Conservation (phyloP, 106 monocot species). For the Dioscorea dumetorum region DNA sequence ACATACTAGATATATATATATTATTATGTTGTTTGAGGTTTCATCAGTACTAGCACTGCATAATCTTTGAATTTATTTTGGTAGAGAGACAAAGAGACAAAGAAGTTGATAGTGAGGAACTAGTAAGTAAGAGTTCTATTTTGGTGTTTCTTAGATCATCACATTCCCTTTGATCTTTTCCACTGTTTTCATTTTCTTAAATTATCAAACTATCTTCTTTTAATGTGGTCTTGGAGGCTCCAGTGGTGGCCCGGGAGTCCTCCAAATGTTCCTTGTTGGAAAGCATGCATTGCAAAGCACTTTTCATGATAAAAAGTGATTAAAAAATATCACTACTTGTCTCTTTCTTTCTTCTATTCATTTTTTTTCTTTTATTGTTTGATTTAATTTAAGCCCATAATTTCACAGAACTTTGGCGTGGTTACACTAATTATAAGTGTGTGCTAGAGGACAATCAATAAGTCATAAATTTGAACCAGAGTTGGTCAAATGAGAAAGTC, state of each 20-base stretch:
- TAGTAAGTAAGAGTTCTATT: neutral
- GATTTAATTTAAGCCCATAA: neutral
- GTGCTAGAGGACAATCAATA: neutral
- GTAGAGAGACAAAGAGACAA: neutral
- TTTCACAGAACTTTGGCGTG: neutral
- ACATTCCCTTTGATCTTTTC: neutral
- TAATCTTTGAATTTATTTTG: neutral
- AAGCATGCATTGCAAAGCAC: neutral
- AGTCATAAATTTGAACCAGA: neutral
- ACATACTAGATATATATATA: too few species aligned
- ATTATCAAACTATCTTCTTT: conserved; percentile 6
- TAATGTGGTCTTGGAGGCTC: neutral
- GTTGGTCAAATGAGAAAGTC: neutral
- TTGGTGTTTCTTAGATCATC: neutral
- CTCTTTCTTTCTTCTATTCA: neutral
- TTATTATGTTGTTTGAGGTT: too few species aligned
- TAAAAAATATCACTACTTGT: neutral
- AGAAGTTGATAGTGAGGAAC: neutral
- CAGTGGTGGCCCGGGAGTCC: neutral
- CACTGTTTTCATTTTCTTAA: neutral
- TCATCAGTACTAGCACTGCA: too few species aligned
- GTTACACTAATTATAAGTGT: neutral
- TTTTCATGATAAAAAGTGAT: neutral
- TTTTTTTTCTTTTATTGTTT: neutral
- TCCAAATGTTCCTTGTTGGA: neutral